Conservation (phyloP, 129 eudicot genomes). For the Flaveria ramosissima region DNA sequence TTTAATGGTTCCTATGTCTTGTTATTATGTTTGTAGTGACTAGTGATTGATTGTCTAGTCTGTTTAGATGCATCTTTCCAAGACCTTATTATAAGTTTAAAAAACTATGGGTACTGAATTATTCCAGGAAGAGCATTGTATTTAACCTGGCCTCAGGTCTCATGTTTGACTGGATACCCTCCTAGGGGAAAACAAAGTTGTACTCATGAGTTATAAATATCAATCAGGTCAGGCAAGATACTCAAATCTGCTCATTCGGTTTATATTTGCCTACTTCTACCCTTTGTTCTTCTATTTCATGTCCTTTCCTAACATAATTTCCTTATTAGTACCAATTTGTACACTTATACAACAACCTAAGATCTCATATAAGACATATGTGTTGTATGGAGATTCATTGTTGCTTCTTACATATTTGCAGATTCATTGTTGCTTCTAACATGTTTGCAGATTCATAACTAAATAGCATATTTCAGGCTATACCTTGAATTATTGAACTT, state of each 20-base stretch:
- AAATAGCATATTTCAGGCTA: not conserved
- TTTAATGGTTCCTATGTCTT: too few relatives aligned
- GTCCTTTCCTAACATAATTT: not conserved
- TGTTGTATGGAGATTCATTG: not conserved
- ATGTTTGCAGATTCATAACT: not conserved
- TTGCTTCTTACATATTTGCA: not conserved
- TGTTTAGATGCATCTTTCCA: conserved; percentile 9
- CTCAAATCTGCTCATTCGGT: conserved; percentile 23
- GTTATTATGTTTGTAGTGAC: not conserved
- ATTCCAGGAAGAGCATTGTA: conserved; percentile 76
- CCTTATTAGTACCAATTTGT: not conserved
- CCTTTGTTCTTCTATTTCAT: not conserved
- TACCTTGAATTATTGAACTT: not conserved
- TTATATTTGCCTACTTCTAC: conserved; percentile 4
- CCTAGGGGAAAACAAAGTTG: conserved; percentile 67
- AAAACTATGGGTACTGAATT: conserved; percentile 6
- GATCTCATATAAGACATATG: not conserved
- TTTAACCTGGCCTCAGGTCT: conserved; percentile 82
- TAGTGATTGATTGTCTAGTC: conserved; percentile 16
- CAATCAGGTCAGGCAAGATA: conserved; percentile 53
- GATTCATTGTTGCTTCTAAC: not conserved
- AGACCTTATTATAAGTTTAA: conserved; percentile 15
- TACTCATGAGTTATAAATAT: conserved; percentile 66
- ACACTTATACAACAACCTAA: not conserved
- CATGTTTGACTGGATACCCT: conserved; percentile 67